These are phyloP conservation scores for Suhomyces coccinellae DNA, from an alignment of 1,139 yeast species.

Conservation along the genomic window DNA sequence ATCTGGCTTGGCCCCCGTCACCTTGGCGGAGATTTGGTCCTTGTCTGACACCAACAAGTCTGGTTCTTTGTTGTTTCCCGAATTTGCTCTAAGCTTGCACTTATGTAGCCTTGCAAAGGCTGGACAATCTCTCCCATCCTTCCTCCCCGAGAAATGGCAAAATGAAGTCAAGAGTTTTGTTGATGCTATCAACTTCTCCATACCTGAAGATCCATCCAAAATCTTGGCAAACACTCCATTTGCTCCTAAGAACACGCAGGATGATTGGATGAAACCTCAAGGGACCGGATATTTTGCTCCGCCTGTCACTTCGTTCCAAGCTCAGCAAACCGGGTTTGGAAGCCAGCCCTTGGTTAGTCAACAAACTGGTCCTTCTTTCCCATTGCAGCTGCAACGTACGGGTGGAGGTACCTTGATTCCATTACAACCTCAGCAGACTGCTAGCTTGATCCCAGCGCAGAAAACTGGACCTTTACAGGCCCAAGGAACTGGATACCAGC, in stretches of 20 bases:
- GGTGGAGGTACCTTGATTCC: constrained; percentile 48
- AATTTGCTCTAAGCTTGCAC: constrained; percentile 90
- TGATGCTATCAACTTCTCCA: constrained; percentile 79
- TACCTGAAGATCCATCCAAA: constrained; percentile 58
- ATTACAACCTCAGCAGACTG: constrained; percentile 50
- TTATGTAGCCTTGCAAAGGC: constrained; percentile 75
- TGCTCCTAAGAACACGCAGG: constrained; percentile 28
- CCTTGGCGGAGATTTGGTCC: constrained; percentile 87
- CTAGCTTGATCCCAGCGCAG: constrained; percentile 48
- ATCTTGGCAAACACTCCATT: constrained; percentile 50
- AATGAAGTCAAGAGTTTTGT: constrained; percentile 88
- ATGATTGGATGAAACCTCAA: constrained; percentile 35
- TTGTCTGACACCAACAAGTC: constrained; percentile 84
- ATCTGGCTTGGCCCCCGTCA: constrained; percentile 74
- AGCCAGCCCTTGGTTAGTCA: constrained; percentile 16
- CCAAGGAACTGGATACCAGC: constrained; percentile 23
- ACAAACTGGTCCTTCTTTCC: constrained; percentile 22
- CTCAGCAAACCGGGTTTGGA: constrained; percentile 42
- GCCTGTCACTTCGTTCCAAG: constrained; percentile 28
- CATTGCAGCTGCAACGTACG: constrained; percentile 40
- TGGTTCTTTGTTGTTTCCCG: constrained; percentile 87
- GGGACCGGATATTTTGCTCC: constrained; percentile 23
- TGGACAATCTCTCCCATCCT: constrained; percentile 75
- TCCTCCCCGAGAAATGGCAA: constrained; percentile 67
- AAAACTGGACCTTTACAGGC: constrained; percentile 30